A percentile compares a stretch with the other conserved stretches of the same genome.
Conservation (phyloP, 1,139 yeast species). For the Yamadazyma conglobata region DNA sequence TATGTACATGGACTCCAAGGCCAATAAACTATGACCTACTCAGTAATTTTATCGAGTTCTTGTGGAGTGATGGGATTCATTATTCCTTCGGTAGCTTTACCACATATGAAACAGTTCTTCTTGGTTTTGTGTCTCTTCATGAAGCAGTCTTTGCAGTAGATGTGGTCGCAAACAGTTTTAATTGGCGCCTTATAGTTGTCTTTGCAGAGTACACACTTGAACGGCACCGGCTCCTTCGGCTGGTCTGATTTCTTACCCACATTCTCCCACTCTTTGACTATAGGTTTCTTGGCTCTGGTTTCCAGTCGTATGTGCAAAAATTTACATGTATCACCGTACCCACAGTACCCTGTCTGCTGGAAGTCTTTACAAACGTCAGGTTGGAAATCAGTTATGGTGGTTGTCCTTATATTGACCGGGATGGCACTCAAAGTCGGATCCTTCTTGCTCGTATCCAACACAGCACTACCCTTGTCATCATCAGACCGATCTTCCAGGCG, state of each 20-base stretch:
- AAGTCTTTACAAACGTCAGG: slow-evolving; percentile 95
- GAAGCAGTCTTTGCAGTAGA: slow-evolving; percentile 66
- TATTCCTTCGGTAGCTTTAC: slow-evolving; percentile 54
- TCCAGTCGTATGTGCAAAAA: slow-evolving; percentile 89
- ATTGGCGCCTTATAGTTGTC: slow-evolving; percentile 56
- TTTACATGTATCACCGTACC: slow-evolving; percentile 97
- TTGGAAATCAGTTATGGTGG: slow-evolving; percentile 82
- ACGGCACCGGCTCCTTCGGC: slow-evolving; percentile 41
- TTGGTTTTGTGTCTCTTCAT: slow-evolving; percentile 44
- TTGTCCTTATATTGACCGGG: slow-evolving; percentile 60
- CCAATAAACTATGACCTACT: too few relatives aligned
- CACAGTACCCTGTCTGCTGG: slow-evolving; percentile 90
- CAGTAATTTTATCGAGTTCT: slow-evolving; percentile 8
- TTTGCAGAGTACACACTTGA: slow-evolving; percentile 64
- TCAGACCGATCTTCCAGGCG: slow-evolving; percentile 1
- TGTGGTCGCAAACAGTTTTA: slow-evolving; percentile 62
- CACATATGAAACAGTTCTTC: slow-evolving; percentile 56
- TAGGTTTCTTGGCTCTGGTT: slow-evolving; percentile 68
- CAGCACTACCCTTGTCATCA: slow-evolving; percentile 7
- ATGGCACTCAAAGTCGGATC: slow-evolving; percentile 17
- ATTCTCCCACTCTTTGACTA: slow-evolving; percentile 70
- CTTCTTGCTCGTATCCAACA: slow-evolving; percentile 6
- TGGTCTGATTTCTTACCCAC: slow-evolving; percentile 14
- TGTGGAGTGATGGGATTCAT: slow-evolving; percentile 20
- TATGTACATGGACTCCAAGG: too few relatives aligned